Percentiles rank a stretch among this genome's conserved stretches.
Evolutionary conservation across 169 alveolate species (phyloP).

Genomic region (Plasmodium malariae): DNA sequence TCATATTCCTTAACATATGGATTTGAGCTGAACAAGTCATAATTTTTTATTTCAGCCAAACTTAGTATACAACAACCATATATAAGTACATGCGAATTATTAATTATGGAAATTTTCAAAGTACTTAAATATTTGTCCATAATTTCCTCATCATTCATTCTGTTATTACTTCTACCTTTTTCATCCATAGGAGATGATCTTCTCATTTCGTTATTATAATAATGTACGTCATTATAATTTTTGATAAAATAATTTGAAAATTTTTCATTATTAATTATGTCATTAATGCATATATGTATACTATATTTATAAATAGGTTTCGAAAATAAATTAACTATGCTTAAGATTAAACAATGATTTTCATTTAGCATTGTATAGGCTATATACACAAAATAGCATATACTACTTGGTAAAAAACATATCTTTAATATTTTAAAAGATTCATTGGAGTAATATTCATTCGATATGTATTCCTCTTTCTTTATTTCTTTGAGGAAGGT

Average conservation of each 20-base stretch:
- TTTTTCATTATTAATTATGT: conserved; percentile 22
- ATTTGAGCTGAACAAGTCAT: background rate
- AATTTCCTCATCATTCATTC: background rate
- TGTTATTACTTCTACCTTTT: background rate
- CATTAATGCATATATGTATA: conserved; percentile 9
- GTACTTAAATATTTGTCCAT: conserved; percentile 43
- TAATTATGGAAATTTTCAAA: conserved; percentile 35
- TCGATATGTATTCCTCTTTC: conserved; percentile 21
- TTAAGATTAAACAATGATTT: conserved; percentile 32
- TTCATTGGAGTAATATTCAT: conserved; percentile 19
- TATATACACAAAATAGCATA: conserved; percentile 24
- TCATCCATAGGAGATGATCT: background rate
- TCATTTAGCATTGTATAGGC: conserved; percentile 12
- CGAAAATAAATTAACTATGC: conserved; percentile 32
- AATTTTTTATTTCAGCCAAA: conserved; percentile 32
- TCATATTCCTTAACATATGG: conserved; percentile 36
- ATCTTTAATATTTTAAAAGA: conserved; percentile 51
- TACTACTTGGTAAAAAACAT: conserved; percentile 29
- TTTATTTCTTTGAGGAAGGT: conserved; percentile 15
- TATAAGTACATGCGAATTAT: conserved; percentile 24
- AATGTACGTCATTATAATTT: background rate
- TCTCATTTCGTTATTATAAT: background rate
- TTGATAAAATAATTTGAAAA: conserved; percentile 12
- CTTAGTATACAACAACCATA: conserved; percentile 49
- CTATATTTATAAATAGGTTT: conserved; percentile 54